Evolutionary conservation across 495 filamentous ascomycete genomes (phyloP), one percentile per base, ranked within the genome.

Genomic region (Penicillium paxilli): DNA sequence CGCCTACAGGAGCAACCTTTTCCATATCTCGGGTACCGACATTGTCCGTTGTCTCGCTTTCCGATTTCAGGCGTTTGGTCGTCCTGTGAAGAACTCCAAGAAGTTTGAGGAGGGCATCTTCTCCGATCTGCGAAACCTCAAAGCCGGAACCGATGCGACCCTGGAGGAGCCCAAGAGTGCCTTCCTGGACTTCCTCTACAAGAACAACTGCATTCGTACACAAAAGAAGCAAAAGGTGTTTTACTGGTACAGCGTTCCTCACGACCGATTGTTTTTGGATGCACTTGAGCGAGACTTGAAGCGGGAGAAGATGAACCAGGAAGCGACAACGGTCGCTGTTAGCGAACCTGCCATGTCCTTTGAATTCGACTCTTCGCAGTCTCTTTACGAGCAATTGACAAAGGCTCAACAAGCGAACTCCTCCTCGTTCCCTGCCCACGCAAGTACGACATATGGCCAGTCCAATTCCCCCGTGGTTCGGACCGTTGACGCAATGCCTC

Each of bases 181-280:
- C 2, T 98, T 98, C 76, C 83, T 98, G 46, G 94, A 98, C 69
- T 98, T 98, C 74, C 80, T 98, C 45, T 98, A 98, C 81, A 98
- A 98, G 83, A 98, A 98, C 80, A 98, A 98, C 74, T 98, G 94
- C 82, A 98, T 98, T 63, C 84, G 94, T 58, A 98, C 94, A 22
- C 94, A 98, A 73, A 98, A 98, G 84, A 98, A 98, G 82, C 94
- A 98, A 67, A 98, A 98, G 79, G 94, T 98, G 59, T 98, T 98
- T 64, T 98, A 97, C 75, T 98, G 94, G 94, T 98, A 98, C 72
- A 96, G 92, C 75, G 94, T 98, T 49, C 94, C 94, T 6, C 94
- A 98, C 70, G 94, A 98, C 76, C 85, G 94, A 28, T 85, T 98
- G 33, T 98, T 98, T 74, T 85, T 98, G 50, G 94, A 98, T 79